These are phyloP conservation scores for Leccinum ponderosum DNA, from an alignment of 1,284 basidiomycete genomes.

Conservation along the genomic window DNA sequence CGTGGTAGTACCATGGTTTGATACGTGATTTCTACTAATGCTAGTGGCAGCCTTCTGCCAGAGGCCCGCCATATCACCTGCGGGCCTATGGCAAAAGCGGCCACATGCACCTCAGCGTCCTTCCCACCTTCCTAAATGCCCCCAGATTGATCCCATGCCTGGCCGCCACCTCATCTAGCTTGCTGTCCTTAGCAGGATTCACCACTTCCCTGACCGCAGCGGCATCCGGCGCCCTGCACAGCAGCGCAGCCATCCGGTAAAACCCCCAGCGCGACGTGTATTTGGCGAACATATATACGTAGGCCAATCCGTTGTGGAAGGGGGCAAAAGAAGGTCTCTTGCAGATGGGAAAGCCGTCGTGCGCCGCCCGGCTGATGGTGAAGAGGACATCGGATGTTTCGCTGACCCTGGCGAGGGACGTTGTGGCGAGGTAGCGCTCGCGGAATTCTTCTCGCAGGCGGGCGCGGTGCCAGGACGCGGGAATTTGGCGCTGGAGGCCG, in stretches of 20 bases:
- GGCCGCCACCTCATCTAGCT: slow-evolving; percentile 13
- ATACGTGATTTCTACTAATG: too few species aligned
- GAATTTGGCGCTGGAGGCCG: slow-evolving; percentile 13
- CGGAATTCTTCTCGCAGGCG: slow-evolving; percentile 8
- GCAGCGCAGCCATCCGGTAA: slow-evolving; percentile 13
- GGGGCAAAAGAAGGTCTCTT: slow-evolving; percentile 11
- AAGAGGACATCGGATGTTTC: slow-evolving; percentile 13
- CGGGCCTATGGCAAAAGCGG: slow-evolving; percentile 13
- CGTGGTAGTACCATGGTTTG: too few species aligned
- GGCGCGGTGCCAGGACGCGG: slow-evolving; percentile 7
- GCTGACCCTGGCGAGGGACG: slow-evolving; percentile 8
- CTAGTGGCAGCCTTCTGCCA: too few species aligned
- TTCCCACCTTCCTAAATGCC: slow-evolving; percentile 9
- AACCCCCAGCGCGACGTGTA: slow-evolving; percentile 12
- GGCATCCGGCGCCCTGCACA: slow-evolving; percentile 10
- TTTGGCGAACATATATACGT: slow-evolving; percentile 11
- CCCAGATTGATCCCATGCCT: slow-evolving; percentile 11
- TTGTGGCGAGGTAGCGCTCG: slow-evolving; percentile 10
- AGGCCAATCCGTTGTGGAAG: slow-evolving; percentile 10
- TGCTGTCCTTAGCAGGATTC: slow-evolving; percentile 12
- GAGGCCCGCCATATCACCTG: slow-evolving; percentile 7
- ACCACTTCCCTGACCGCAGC: slow-evolving; percentile 11
- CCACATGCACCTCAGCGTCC: slow-evolving; percentile 12
- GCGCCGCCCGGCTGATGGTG: slow-evolving; percentile 11
- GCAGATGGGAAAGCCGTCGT: slow-evolving; percentile 10